Percentiles rank a stretch among this genome's conserved stretches.
Evolutionary conservation across 768 basidiomycete species (phyloP).

Genomic region (Pluteus cervinus): DNA sequence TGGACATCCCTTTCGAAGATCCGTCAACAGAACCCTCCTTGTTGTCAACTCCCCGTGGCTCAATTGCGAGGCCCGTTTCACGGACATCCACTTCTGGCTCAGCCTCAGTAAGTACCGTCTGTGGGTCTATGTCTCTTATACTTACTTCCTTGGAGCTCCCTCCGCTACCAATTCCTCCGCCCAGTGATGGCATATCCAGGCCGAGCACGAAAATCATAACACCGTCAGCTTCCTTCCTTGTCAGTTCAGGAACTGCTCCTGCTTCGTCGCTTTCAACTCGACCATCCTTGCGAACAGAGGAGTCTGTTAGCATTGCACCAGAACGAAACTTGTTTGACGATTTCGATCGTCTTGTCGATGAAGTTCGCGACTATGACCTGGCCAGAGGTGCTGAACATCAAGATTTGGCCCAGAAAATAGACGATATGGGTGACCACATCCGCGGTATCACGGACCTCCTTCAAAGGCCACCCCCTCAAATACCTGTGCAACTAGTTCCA

Average conservation of each 20-base stretch:
- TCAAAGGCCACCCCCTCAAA: slow-evolving; percentile 34
- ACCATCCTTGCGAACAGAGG: slow-evolving; percentile 25
- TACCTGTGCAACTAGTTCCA: slow-evolving; percentile 6
- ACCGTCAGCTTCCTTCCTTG: slow-evolving; percentile 31
- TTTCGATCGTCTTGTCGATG: slow-evolving; percentile 45
- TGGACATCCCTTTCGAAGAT: slow-evolving; percentile 9
- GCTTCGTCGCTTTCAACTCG: slow-evolving; percentile 29
- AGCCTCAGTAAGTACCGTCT: slow-evolving; percentile 2
- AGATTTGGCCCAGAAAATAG: slow-evolving; percentile 61
- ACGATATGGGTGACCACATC: slow-evolving; percentile 64
- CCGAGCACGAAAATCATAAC: slow-evolving; percentile 24
- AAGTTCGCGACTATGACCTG: slow-evolving; percentile 49
- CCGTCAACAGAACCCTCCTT: slow-evolving; percentile 36
- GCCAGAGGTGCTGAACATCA: slow-evolving; percentile 57
- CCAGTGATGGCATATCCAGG: slow-evolving; percentile 3
- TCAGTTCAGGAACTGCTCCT: slow-evolving; percentile 34
- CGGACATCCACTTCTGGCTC: background rate
- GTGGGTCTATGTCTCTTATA: slow-evolving; percentile 4
- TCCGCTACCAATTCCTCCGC: slow-evolving; percentile 14
- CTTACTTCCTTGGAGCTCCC: slow-evolving; percentile 8
- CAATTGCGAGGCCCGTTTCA: too few species aligned
- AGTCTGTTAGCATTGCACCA: slow-evolving; percentile 30
- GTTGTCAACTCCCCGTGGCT: slow-evolving; percentile 34
- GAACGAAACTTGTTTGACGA: slow-evolving; percentile 50
- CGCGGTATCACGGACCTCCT: slow-evolving; percentile 54